These are phyloP conservation scores for Xylaria digitata DNA, from an alignment of 2,329 filamentous ascomycete genomes.

Conservation along the genomic window DNA sequence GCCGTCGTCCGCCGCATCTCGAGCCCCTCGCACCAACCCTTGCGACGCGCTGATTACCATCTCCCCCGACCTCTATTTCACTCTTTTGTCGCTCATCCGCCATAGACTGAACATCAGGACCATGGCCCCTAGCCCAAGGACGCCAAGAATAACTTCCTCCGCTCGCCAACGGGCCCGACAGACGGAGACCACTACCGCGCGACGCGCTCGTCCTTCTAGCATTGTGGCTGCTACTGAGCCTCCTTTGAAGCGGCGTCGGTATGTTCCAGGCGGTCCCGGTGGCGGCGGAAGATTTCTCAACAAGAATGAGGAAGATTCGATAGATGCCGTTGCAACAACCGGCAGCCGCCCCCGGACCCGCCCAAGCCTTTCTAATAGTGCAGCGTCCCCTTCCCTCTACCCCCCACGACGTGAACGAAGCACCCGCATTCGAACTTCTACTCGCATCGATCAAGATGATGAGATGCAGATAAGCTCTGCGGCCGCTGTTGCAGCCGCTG, in stretches of 20 bases:
- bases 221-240: constrained; percentile 64
- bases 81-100: constrained; percentile 15
- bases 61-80: constrained; percentile 23
- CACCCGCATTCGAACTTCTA: constrained; percentile 66
- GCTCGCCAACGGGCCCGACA: constrained; percentile 46
- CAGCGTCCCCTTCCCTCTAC: constrained; percentile 59
- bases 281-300: constrained; percentile 88
- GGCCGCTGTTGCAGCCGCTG: constrained; percentile 87
- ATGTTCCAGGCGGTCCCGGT: constrained; percentile 87
- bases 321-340: constrained; percentile 60
- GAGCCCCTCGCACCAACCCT: constrained; percentile 47
- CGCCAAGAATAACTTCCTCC: constrained; percentile 45
- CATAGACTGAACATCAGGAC: constrained; percentile 15
- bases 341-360: constrained; percentile 64
- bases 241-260: constrained; percentile 77
- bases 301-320: constrained; percentile 71
- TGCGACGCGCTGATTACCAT: constrained; percentile 52
- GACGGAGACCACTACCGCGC: constrained; percentile 40
- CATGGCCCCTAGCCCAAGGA: constrained; percentile 51
- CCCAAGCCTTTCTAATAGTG: constrained; percentile 62
- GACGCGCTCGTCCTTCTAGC: constrained; percentile 52
- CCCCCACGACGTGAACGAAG: constrained; percentile 68
- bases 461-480: constrained; percentile 83
- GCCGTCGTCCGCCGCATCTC: constrained; percentile 44
- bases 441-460: constrained; percentile 62